Evolutionary conservation across 441 rosid species (phyloP).

Genomic region (Erodium texanum): DNA sequence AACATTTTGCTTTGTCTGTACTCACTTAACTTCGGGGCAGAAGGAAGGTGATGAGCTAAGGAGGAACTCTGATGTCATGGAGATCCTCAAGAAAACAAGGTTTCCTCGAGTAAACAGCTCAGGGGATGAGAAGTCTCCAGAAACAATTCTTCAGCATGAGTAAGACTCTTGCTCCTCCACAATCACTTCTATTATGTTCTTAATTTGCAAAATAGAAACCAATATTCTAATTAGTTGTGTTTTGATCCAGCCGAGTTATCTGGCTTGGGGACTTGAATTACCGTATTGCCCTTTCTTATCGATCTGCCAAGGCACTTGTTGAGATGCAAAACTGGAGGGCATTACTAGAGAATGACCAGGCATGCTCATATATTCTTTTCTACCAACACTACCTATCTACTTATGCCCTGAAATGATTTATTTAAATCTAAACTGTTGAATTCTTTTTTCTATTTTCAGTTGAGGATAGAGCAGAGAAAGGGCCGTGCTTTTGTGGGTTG

Average conservation of each 20-base stretch:
- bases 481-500: slow-evolving; percentile 86
- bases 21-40: too few relatives aligned
- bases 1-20: slow-evolving; percentile 68
- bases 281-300: slow-evolving; percentile 74
- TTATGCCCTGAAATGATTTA: background rate
- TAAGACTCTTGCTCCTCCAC: too few relatives aligned
- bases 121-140: slow-evolving; percentile 68
- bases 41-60: too few relatives aligned
- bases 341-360: slow-evolving; percentile 93
- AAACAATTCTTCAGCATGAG: slow-evolving; percentile 87
- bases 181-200: too few relatives aligned
- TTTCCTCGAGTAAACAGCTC: slow-evolving; percentile 29
- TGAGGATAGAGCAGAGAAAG: slow-evolving; percentile 59
- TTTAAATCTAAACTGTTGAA: slow-evolving; percentile 14
- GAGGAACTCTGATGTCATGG: too few relatives aligned
- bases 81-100: too few relatives aligned
- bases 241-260: slow-evolving; percentile 60
- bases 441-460: too few relatives aligned
- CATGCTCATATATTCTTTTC: slow-evolving; percentile 23
- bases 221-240: background rate
- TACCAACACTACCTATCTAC: background rate
- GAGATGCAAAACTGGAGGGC: slow-evolving; percentile 96
- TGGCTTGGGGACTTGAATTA: slow-evolving; percentile 99
- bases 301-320: slow-evolving; percentile 27
- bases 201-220: too few relatives aligned